phyloP scores from a whole-genome alignment of 139 green algal genomes.

The Asterochloris erici region DNA sequence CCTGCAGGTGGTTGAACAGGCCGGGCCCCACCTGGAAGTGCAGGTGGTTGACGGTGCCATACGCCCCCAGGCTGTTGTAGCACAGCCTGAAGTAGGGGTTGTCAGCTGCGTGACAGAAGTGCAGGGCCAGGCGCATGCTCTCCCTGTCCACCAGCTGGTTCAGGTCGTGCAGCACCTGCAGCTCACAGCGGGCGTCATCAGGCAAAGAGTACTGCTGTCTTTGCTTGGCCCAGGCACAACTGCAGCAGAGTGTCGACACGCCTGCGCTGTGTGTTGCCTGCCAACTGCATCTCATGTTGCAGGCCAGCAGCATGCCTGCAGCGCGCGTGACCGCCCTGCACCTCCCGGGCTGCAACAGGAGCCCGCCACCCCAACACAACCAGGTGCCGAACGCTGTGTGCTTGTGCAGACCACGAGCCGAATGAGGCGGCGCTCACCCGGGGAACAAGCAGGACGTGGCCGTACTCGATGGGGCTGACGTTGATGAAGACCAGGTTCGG shows the following conservation, averaged over 20 bases:
- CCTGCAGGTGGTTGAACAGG: too few relatives aligned
- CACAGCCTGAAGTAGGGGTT: slow-evolving; percentile 93
- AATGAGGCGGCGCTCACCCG: slow-evolving; percentile 36
- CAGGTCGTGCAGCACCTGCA: background rate
- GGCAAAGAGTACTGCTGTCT: background rate
- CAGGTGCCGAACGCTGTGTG: too few relatives aligned
- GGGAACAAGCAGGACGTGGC: slow-evolving; percentile 95
- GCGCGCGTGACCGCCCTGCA: background rate
- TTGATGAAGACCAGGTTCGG: slow-evolving; percentile 96
- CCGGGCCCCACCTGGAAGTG: slow-evolving; percentile 87
- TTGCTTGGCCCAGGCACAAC: background rate
- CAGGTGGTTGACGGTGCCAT: slow-evolving; percentile 98
- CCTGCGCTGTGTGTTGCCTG: too few relatives aligned
- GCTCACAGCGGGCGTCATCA: too few relatives aligned
- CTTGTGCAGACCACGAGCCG: too few relatives aligned
- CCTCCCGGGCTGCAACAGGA: too few relatives aligned
- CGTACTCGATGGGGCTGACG: slow-evolving; percentile 97
- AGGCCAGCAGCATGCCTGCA: too few relatives aligned
- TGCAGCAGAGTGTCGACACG: background rate
- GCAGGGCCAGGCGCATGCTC: slow-evolving; percentile 78
- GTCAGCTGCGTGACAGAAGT: slow-evolving; percentile 79
- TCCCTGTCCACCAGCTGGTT: slow-evolving; percentile 64
- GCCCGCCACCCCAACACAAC: too few relatives aligned
- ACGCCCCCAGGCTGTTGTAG: slow-evolving; percentile 97
- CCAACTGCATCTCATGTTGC: too few relatives aligned